Evolutionary conservation across 169 alveolate genomes (phyloP), one percentile per base, ranked within the genome.

Genomic region (Cryptosporidium ryanae): DNA sequence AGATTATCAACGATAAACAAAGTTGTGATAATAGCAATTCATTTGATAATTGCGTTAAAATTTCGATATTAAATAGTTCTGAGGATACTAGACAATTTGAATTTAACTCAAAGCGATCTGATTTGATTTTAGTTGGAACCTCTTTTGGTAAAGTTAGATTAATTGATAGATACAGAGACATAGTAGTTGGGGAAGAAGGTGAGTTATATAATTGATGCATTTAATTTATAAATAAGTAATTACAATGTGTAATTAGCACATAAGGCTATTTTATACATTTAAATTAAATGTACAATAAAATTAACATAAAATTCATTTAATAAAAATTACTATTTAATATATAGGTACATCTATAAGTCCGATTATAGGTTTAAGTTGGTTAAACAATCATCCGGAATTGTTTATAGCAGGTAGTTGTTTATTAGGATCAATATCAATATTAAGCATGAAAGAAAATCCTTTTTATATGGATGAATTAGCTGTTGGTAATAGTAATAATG

Each of bases 51-150:
- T 52, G 52, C 13, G 32, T 50, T 52, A 50, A 68, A 31, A n/a
- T 68, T 31, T 13, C 83, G 7, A 25, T 55, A 32, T 17, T 68
- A 15, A n/a, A 68, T n/a, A 68, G 83, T 17, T 59, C 91, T 12
- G 64, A 64, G 21, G 82, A 82, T 50, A 71, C 91, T 29, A 65
- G 93, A 29, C 93, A 90, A 66, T 90, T 90, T 76, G 93, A 90
- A 57, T 90, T 82, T 38, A 91, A 82, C 31, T 82, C 89, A 7
- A 70, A 59, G 12, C 23, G 76, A 23, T 49, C 84, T 4, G 84
- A 82, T 54, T 67, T 70, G 38, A 25, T 90, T 61, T 76, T 90
- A 70, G 71, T 82, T 27, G 93, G 93, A 10, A 54, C 90, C 59
- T 49, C 91, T 90, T 10, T 52, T 38, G 93, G 93, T 44, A 65